Base-by-base conservation (phyloP, 176 grass and related monocot species). In the Oryza meridionalis region DNA sequence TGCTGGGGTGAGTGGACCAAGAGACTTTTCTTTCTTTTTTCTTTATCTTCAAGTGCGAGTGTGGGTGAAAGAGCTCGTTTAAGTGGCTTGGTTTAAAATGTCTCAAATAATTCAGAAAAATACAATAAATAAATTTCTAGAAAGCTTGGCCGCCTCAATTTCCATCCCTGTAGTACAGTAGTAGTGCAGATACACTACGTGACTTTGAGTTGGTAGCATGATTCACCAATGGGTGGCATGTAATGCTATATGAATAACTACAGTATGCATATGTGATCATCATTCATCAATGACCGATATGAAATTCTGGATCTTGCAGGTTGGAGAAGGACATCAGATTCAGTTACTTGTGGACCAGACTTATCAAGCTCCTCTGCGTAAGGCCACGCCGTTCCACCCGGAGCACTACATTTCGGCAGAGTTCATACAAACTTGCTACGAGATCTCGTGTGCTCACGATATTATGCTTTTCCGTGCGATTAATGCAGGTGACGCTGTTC, bases 251-350 rank as follows among this genome's bases (percentile, higher is more conserved):
- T 19, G 51, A 7, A 19, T 55, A 55, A 19, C 27, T 29, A 29
- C 51, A 55, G 14, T 19, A 55, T 7, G 51, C 51, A 21, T 17
- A 49, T 15, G 13, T 15, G 46, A 15, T 49, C 50, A 22, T 22
- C 55, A 9, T 4, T 49, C 50, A 22, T 22, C 55, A 9, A 61
- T 9, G 55, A 9, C 8, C 22, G 7, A 22, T 22, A 61, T n/a
- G 53, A 59, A 59, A 59, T 55, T 73, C 24, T 29, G 69, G 9
- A 51, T 9, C 29, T 35, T 78, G 78, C 88, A 90, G 88, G 79
- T 12, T 90, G 82, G 92, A 94, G 76, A 94, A 94, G 50, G 92
- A 94, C 75, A 77, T 88, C 37, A 72, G 86, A 1, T 38, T 94
- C 79, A 80, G 84, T 71, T 94, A 94, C 76, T 86, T 94, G 58